Conservation (phyloP, 768 basidiomycete genomes). For the Hemileccinum rubropunctum region DNA sequence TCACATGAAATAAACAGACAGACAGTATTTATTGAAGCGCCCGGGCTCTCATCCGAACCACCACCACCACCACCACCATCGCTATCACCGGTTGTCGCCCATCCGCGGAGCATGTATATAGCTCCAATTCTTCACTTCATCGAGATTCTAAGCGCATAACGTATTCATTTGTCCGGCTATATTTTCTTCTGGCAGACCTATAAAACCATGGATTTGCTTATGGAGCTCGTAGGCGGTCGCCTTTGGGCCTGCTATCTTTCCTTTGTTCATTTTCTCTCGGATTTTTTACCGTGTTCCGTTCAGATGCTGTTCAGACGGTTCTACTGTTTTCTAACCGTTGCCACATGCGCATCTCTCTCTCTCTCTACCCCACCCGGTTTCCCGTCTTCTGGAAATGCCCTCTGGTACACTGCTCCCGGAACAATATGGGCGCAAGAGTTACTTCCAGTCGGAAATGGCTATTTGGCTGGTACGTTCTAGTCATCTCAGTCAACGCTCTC, state of each 20-base stretch:
- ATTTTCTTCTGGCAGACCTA: neutral
- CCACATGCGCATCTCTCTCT: constrained; percentile 18
- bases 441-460: constrained; percentile 75
- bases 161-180: neutral
- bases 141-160: neutral
- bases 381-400: constrained; percentile 68
- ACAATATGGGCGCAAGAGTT: constrained; percentile 55
- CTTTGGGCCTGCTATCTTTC: constrained; percentile 16
- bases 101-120: neutral
- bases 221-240: constrained; percentile 15
- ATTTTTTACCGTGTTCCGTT: constrained; percentile 16
- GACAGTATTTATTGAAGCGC: neutral
- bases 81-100: neutral
- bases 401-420: constrained; percentile 64
- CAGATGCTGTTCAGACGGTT: constrained; percentile 18
- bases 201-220: constrained; percentile 20
- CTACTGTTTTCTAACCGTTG: constrained; percentile 17
- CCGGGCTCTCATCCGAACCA: neutral
- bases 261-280: constrained; percentile 10
- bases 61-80: neutral
- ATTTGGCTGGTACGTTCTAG: constrained; percentile 50
- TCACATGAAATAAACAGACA: too few relatives aligned
- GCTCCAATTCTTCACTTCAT: neutral
- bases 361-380: constrained; percentile 44
- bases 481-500: neutral